Evolutionary conservation across 169 alveolate species (phyloP), one percentile per base, ranked within the genome.

Genomic region (Theileria annulata): DNA sequence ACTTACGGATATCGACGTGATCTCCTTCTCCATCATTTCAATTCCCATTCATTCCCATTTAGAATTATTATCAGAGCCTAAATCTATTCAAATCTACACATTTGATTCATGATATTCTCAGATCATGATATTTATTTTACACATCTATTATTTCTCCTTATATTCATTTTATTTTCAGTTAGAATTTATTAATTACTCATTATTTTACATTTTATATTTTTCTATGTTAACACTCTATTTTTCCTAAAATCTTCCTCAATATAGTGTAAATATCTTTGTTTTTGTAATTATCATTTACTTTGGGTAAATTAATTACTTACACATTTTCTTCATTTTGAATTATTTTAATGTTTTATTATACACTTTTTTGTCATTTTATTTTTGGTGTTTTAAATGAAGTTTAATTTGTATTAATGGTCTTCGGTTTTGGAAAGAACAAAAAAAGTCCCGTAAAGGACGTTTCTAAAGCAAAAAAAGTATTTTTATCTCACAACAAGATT

Each of bases 361-460:
- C 31, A 2, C 23, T 27, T 69, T 17, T 69, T 49, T 33, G 31
- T 19, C 23, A 15, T 33, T 33, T 69, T 54, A 69, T 21, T 69
- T 69, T 27, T 27, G 23, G 15, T 6, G 42, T 69, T 49, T 25
- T 19, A 68, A 68, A 48, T 49, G 76, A 48, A 68, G 33, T 35
- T 68, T 68, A 58, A 42, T n/a, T 3, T 21, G 6, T 27, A 42
- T 17, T 48, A 31, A 72, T 72, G 79, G 79, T 51, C 47, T 72
- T 72, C 28, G 79, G 79, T 15, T 51, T 72, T 60, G 10, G 47
- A 25, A 56, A 25, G 71, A 42, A 42, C 48, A 72, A 33, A 49
- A 72, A 72, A n/a, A 56, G 62, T 23, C 69, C 71, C 30, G 79
- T 72, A 1, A 35, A 21, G 70, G 79, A 72, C 25, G 79, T 51